A percentile compares a stretch with the other conserved stretches of the same genome.
These are phyloP conservation scores for Aphanomyces stellatus DNA, from an alignment of 352 stramenopile genomes.

Conservation along the genomic window DNA sequence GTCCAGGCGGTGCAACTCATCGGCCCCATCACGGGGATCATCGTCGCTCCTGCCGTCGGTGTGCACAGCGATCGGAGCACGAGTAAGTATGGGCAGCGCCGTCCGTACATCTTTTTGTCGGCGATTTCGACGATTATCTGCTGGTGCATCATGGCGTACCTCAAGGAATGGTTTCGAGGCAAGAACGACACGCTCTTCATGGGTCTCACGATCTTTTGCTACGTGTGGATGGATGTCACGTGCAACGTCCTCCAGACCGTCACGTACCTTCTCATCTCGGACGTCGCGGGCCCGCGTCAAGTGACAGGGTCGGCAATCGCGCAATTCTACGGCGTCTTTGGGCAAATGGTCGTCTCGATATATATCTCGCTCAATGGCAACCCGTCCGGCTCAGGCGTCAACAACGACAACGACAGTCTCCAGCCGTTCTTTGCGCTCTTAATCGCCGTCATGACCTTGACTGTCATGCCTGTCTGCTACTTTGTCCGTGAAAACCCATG, in stretches of 20 bases:
- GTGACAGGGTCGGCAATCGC: constrained; percentile 55
- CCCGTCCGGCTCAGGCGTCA: constrained; percentile 31
- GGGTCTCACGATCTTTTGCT: constrained; percentile 58
- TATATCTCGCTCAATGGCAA: constrained; percentile 63
- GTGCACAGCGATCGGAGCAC: constrained; percentile 54
- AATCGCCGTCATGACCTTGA: constrained; percentile 50
- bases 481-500: constrained; percentile 45
- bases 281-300: constrained; percentile 64
- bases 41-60: constrained; percentile 57
- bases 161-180: constrained; percentile 36
- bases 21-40: constrained; percentile 55
- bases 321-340: constrained; percentile 55
- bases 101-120: constrained; percentile 53
- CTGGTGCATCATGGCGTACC: constrained; percentile 60
- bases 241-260: constrained; percentile 74
- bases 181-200: constrained; percentile 45
- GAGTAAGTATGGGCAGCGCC: constrained; percentile 46
- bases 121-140: constrained; percentile 54
- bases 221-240: constrained; percentile 78
- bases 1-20: constrained; percentile 71
- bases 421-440: constrained; percentile 67
- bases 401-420: constrained; percentile 39
- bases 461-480: constrained; percentile 48
- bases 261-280: constrained; percentile 57
- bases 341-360: constrained; percentile 51